Evolutionary conservation across 495 filamentous ascomycete species (phyloP).

Genomic region (Xylaria intraflava): DNA sequence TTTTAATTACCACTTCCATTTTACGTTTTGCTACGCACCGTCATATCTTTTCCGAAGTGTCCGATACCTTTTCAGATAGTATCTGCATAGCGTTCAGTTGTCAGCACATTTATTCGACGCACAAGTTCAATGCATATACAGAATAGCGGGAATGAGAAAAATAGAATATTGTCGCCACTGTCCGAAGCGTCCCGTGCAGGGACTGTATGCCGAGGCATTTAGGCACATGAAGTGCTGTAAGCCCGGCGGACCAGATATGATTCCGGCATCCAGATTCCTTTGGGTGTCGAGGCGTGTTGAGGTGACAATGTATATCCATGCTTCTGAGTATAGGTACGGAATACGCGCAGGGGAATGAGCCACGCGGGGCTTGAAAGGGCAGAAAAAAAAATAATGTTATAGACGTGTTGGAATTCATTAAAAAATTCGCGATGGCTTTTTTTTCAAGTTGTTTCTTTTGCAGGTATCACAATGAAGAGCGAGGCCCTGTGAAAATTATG

Average conservation of each 20-base stretch:
- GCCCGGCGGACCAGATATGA: conserved; percentile 2
- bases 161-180: neutral
- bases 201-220: neutral
- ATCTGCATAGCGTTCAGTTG: conserved; percentile 47
- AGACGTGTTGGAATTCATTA: neutral
- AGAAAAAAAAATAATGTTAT: neutral
- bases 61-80: conserved; percentile 92
- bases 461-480: neutral
- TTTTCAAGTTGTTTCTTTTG: neutral
- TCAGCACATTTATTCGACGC: conserved; percentile 2
- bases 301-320: neutral
- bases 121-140: neutral
- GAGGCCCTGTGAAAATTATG: neutral
- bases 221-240: neutral
- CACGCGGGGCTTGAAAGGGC: too few relatives aligned
- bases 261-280: neutral
- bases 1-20: neutral
- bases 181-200: neutral
- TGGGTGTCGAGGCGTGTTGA: neutral
- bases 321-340: neutral
- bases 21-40: conserved; percentile 12
- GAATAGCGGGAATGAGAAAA: neutral
- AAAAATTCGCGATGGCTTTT: too few relatives aligned
- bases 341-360: too few relatives aligned
- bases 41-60: conserved; percentile 80